Conservation (phyloP, 2,329 filamentous ascomycete species). For the Apiospora phragmitis region DNA sequence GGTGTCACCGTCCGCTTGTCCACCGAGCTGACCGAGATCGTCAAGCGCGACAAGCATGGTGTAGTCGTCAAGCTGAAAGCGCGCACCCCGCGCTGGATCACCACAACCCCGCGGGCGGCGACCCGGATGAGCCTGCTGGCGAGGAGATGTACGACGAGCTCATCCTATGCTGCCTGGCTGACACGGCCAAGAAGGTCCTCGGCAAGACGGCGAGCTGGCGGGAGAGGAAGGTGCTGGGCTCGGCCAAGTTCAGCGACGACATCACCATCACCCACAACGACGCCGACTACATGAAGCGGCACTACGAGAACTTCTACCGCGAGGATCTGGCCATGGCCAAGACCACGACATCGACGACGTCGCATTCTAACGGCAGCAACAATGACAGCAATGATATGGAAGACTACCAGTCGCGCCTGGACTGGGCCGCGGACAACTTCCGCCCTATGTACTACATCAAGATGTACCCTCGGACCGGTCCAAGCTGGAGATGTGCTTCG, state of each 20-base stretch:
- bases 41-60: slow-evolving; percentile 44
- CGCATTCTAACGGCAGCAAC: not conserved
- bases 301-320: slow-evolving; percentile 65
- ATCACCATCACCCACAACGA: slow-evolving; percentile 71
- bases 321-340: slow-evolving; percentile 40
- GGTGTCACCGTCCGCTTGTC: slow-evolving; percentile 55
- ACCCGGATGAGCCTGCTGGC: slow-evolving; percentile 37
- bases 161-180: slow-evolving; percentile 65
- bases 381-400: slow-evolving; percentile 19
- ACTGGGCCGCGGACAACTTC: slow-evolving; percentile 44
- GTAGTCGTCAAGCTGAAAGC: slow-evolving; percentile 47
- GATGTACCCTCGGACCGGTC: slow-evolving; percentile 48
- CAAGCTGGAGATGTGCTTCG: slow-evolving; percentile 54
- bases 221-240: slow-evolving; percentile 69
- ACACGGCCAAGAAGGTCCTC: slow-evolving; percentile 63
- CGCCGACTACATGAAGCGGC: slow-evolving; percentile 62
- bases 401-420: slow-evolving; percentile 40
- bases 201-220: slow-evolving; percentile 56
- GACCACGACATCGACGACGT: slow-evolving; percentile 8
- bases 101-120: slow-evolving; percentile 32
- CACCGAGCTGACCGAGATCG: slow-evolving; percentile 51
- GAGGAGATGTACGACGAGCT: slow-evolving; percentile 66
- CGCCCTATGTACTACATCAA: slow-evolving; percentile 61
- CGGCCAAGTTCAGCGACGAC: slow-evolving; percentile 69
- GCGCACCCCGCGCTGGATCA: slow-evolving; percentile 33